phyloP scores from a whole-genome alignment of 108 stramenopile species.

The Parietichytrium sp. region DNA sequence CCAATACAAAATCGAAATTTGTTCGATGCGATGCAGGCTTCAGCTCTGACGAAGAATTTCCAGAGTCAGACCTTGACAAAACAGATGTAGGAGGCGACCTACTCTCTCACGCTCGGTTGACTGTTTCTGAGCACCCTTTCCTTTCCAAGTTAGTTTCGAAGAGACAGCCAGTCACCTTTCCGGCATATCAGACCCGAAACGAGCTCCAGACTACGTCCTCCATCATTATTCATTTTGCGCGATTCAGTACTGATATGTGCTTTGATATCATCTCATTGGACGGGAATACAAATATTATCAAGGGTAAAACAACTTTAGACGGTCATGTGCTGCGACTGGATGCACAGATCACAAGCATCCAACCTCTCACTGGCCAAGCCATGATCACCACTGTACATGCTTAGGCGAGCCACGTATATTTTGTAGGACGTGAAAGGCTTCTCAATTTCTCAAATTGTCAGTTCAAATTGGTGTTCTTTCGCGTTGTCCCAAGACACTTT shows the following conservation, averaged over 20 bases:
- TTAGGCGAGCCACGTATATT: too few species aligned
- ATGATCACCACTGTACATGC: too few species aligned
- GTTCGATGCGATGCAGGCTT: background rate
- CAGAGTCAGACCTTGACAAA: background rate
- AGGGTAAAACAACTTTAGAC: too few species aligned
- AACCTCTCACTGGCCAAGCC: too few species aligned
- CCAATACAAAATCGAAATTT: background rate
- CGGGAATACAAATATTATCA: too few species aligned
- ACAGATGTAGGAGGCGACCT: background rate
- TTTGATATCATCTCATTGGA: too few species aligned
- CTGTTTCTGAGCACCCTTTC: background rate
- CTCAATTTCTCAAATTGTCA: too few species aligned
- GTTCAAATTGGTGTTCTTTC: too few species aligned
- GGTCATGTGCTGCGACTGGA: too few species aligned
- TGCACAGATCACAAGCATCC: too few species aligned
- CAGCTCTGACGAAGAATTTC: background rate
- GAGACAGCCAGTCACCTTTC: background rate
- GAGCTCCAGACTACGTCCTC: background rate
- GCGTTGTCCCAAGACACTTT: too few species aligned
- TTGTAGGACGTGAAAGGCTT: too few species aligned
- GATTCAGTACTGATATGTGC: background rate
- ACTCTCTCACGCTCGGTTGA: background rate
- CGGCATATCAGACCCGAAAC: background rate
- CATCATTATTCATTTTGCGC: slow-evolving; percentile 16
- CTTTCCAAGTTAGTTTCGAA: background rate